Evolutionary conservation across 495 filamentous ascomycete genomes (phyloP).

Genomic region (Aspergillus kassunensis): DNA sequence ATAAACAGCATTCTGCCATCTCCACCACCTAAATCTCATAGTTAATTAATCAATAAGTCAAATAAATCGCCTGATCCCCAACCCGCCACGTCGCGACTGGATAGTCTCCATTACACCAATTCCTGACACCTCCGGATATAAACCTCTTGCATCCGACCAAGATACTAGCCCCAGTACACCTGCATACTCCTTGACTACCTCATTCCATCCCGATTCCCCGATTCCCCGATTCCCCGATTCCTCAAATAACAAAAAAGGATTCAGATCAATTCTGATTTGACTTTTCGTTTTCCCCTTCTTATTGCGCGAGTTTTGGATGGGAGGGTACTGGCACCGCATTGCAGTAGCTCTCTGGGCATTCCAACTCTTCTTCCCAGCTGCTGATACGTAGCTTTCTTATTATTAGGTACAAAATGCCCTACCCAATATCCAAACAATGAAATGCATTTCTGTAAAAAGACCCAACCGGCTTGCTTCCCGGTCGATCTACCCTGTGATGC

Average conservation of each 20-base stretch:
- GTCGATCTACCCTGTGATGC: conserved; percentile 6
- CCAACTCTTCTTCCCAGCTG: too few relatives aligned
- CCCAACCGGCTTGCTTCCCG: conserved; percentile 11
- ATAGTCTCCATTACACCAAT: not conserved
- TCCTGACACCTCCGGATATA: not conserved
- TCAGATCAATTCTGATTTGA: too few relatives aligned
- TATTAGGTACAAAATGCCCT: not conserved
- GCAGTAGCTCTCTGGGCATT: not conserved
- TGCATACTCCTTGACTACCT: not conserved
- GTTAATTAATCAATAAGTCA: too few relatives aligned
- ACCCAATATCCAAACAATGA: not conserved
- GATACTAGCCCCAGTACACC: not conserved
- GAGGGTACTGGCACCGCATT: too few relatives aligned
- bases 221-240: too few relatives aligned
- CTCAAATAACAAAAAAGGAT: too few relatives aligned
- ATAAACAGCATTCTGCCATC: too few relatives aligned
- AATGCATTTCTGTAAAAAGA: not conserved
- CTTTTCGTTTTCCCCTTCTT: too few relatives aligned
- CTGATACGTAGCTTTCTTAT: too few relatives aligned
- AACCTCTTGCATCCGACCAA: not conserved
- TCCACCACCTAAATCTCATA: too few relatives aligned
- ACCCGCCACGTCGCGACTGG: conserved; percentile 1
- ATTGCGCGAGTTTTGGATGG: too few relatives aligned
- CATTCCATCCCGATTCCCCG: too few relatives aligned
- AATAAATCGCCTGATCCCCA: not conserved